These are phyloP conservation scores for Neonectria faginata DNA, from an alignment of 2,329 filamentous ascomycete genomes.

Conservation along the genomic window DNA sequence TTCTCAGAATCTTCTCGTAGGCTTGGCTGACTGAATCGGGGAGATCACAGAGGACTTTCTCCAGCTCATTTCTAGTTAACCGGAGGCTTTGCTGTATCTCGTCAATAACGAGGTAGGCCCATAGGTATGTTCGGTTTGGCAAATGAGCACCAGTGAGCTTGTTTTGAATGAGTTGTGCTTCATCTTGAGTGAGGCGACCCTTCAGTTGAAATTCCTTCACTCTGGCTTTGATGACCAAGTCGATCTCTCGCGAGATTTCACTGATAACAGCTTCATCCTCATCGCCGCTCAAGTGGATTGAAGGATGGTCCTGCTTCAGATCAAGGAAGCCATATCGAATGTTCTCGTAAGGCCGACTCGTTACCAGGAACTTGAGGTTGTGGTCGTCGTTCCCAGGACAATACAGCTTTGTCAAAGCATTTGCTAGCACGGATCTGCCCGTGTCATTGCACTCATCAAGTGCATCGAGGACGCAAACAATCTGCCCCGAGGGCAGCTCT, in stretches of 20 bases:
- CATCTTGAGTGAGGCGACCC: not conserved
- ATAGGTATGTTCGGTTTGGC: constrained; percentile 43
- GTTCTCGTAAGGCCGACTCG: constrained; percentile 47
- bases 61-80: constrained; percentile 19
- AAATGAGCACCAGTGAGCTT: constrained; percentile 23
- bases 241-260: constrained; percentile 40
- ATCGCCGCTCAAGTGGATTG: constrained; percentile 39
- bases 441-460: constrained; percentile 53
- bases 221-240: constrained; percentile 30
- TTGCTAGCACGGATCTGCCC: constrained; percentile 37
- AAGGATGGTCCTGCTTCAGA: constrained; percentile 6
- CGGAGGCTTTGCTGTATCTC: constrained; percentile 26
- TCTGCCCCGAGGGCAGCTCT: constrained; percentile 32
- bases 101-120: constrained; percentile 40
- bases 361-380: constrained; percentile 54
- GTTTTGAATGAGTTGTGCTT: constrained; percentile 24
- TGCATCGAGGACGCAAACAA: constrained; percentile 55
- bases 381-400: not conserved
- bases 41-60: constrained; percentile 20
- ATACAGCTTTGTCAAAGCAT: constrained; percentile 45
- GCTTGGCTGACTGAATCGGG: constrained; percentile 42
- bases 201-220: constrained; percentile 11
- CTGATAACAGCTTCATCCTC: constrained; percentile 33
- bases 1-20: constrained; percentile 42
- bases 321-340: constrained; percentile 40